Base-by-base conservation (phyloP, 2,329 filamentous ascomycete species). In the Colletotrichum tropicale region DNA sequence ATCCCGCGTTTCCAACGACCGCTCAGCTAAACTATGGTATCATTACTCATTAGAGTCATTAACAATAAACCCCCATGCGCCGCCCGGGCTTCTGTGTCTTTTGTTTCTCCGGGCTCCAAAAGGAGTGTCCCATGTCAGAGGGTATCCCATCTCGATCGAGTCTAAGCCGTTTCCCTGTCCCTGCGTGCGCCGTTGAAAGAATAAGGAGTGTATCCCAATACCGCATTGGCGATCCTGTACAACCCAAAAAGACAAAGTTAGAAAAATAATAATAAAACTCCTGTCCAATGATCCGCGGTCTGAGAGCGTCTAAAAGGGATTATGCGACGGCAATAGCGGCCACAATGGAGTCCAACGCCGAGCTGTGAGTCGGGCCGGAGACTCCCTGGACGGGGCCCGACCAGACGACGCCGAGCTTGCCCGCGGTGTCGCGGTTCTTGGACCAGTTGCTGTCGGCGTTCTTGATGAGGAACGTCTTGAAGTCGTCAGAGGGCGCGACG, bases 391-490 rank as follows among this genome's bases (percentile, higher is more conserved):
- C 90, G 0, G 93, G 92, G 0, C 93, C 93, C 1, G 88, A 86
- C 93, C 93, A 95, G n/a, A 90, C 85, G 3, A 93, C 84, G 24
- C 93, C 92, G 16, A 95, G 82, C 80, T 87, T 84, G 78, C 89
- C 87, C 3, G 84, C 82, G 16, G 82, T 79, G 74, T 90, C 85
- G 28, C 92, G 88, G 81, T 92, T 86, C 64, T 90, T 89, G 18
- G 81, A 81, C 93, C 93, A 95, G 74, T 95, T 91, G 60, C 89
- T 89, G 76, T 93, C 85, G 12, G 93, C 93, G 74, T 94, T 95
- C 32, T 82, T 85, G 64, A 88, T 82, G 71, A 95, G 89, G 71
- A 93, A 92, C 3, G 84, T 81, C 15, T 83, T 84, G 80, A 92
- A 93, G 12, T 81, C 81, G 5, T 86, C 81, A 48, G 89, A 84